Evolutionary conservation across 1,139 yeast species (phyloP).

Genomic region (Pichia sp.): DNA sequence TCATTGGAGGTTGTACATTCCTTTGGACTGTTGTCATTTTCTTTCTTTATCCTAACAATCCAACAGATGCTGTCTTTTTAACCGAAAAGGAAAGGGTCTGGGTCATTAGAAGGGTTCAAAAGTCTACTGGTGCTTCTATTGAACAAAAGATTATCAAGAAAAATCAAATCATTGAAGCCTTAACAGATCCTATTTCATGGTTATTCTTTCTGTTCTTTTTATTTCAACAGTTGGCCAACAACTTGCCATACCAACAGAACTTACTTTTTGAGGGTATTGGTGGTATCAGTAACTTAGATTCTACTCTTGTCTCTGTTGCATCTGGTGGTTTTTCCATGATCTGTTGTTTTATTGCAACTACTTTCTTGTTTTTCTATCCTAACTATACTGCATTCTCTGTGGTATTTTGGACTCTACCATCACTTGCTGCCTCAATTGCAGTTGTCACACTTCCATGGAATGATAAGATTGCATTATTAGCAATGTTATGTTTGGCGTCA

Average conservation of each 20-base stretch:
- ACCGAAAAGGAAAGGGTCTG: slow-evolving; percentile 29
- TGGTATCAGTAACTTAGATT: slow-evolving; percentile 31
- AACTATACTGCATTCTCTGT: slow-evolving; percentile 29
- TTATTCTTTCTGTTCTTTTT: slow-evolving; percentile 28
- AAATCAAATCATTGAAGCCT: slow-evolving; percentile 30
- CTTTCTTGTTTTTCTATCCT: slow-evolving; percentile 14
- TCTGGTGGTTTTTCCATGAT: slow-evolving; percentile 19
- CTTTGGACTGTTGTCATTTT: slow-evolving; percentile 24
- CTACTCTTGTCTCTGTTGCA: slow-evolving; percentile 42
- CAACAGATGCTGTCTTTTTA: slow-evolving; percentile 28
- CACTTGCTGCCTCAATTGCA: slow-evolving; percentile 37
- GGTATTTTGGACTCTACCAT: slow-evolving; percentile 33
- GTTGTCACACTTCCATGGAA: slow-evolving; percentile 34
- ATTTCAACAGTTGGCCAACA: slow-evolving; percentile 33
- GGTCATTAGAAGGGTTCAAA: slow-evolving; percentile 29
- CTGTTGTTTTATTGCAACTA: slow-evolving; percentile 19
- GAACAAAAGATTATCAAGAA: slow-evolving; percentile 31
- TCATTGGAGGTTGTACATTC: slow-evolving; percentile 31
- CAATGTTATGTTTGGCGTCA: slow-evolving; percentile 32
- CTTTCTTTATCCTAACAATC: slow-evolving; percentile 30
- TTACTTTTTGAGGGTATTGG: slow-evolving; percentile 30
- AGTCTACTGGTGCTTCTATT: slow-evolving; percentile 29
- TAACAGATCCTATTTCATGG: slow-evolving; percentile 34
- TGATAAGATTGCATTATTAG: slow-evolving; percentile 35
- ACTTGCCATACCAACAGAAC: slow-evolving; percentile 34